These are phyloP conservation scores for Spongispora temasekensis DNA, from an alignment of 1,284 basidiomycete species.

Conservation along the genomic window DNA sequence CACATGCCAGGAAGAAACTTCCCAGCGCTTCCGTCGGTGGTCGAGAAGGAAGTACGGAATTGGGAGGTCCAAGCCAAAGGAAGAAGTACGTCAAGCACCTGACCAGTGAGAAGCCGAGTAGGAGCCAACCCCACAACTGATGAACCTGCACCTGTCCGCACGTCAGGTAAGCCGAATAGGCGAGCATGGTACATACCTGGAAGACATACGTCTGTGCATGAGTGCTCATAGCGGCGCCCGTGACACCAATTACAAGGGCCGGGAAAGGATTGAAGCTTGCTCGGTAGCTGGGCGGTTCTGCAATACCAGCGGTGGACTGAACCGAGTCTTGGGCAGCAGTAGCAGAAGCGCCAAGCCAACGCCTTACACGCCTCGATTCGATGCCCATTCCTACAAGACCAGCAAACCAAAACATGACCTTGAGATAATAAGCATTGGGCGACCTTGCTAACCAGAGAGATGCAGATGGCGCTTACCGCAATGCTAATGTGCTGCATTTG, in stretches of 20 bases:
- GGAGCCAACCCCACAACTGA: slow-evolving; percentile 88
- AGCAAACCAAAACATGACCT: slow-evolving; percentile 94
- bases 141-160: slow-evolving; percentile 77
- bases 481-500: slow-evolving; percentile 96
- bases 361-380: slow-evolving; percentile 74
- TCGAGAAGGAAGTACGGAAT: slow-evolving; percentile 82
- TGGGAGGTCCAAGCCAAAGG: slow-evolving; percentile 81
- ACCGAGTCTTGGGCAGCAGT: slow-evolving; percentile 45
- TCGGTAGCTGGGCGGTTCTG: slow-evolving; percentile 72
- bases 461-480: slow-evolving; percentile 57
- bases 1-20: slow-evolving; percentile 84
- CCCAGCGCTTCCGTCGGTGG: slow-evolving; percentile 93
- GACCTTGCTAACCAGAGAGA: neutral
- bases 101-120: slow-evolving; percentile 78
- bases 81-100: slow-evolving; percentile 93
- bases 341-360: slow-evolving; percentile 65
- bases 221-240: slow-evolving; percentile 94
- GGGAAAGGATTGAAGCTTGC: slow-evolving; percentile 94
- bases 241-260: slow-evolving; percentile 90
- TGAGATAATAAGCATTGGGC: neutral
- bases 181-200: slow-evolving; percentile 48
- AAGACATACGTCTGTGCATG: slow-evolving; percentile 90
- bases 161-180: slow-evolving; percentile 6
- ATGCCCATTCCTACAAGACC: slow-evolving; percentile 89
- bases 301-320: slow-evolving; percentile 40